phyloP scores from a whole-genome alignment of 2,329 filamentous ascomycete species.

The Penicillium palitans region DNA sequence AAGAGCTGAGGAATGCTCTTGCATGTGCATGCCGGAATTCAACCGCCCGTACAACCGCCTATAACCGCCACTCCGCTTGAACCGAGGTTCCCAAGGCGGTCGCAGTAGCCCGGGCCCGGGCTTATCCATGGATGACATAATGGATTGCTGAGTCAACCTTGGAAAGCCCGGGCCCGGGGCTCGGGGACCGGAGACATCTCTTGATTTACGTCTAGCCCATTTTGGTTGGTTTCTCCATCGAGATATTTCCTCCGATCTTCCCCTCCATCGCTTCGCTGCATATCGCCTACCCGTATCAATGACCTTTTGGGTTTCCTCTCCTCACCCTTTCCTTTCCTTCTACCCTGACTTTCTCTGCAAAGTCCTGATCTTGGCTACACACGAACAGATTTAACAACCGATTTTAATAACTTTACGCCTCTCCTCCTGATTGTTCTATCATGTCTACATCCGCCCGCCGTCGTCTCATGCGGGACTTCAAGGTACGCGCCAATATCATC shows the following conservation, averaged over 20 bases:
- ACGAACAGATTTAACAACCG: neutral
- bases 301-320: neutral
- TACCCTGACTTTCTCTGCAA: neutral
- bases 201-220: neutral
- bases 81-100: conserved; percentile 27
- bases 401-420: neutral
- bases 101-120: neutral
- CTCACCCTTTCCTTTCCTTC: neutral
- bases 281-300: conserved; percentile 4
- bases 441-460: conserved; percentile 95
- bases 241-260: conserved; percentile 20
- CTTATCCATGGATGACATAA: conserved; percentile 16
- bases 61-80: conserved; percentile 22
- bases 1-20: conserved; percentile 6
- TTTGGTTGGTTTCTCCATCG: conserved; percentile 20
- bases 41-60: conserved; percentile 29
- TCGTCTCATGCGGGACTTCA: conserved; percentile 98
- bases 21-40: conserved; percentile 17
- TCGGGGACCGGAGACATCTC: too few species aligned
- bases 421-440: conserved; percentile 6
- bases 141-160: conserved; percentile 8
- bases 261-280: conserved; percentile 16
- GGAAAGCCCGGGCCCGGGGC: neutral
- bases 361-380: neutral
- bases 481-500: conserved; percentile 59